phyloP scores from a whole-genome alignment of 345 rosid species.

The Camelina laxa region DNA sequence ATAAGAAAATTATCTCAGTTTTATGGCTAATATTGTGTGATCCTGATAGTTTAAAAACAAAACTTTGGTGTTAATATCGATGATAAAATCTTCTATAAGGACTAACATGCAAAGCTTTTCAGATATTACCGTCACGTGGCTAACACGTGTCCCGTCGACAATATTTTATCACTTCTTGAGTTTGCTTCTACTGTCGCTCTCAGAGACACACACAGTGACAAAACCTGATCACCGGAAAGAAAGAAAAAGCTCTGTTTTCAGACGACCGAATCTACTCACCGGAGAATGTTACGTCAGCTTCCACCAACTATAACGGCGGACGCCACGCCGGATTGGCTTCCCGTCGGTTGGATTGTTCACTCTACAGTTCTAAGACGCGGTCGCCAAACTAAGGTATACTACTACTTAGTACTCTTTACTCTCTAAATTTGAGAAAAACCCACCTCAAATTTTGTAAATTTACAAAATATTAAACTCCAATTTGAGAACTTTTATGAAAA shows the following conservation, averaged over 20 bases:
- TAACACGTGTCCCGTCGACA: slow-evolving; percentile 1
- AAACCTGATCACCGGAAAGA: neutral
- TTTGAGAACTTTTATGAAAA: neutral
- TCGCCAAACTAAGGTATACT: slow-evolving; percentile 52
- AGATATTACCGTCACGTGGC: neutral
- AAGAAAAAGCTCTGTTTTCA: too few relatives aligned
- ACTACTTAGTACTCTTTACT: neutral
- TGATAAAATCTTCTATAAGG: neutral
- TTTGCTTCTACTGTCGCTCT: slow-evolving; percentile 24
- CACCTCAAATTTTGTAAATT: neutral
- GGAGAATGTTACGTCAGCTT: slow-evolving; percentile 43
- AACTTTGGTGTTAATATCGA: neutral
- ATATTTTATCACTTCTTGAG: neutral
- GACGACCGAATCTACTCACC: slow-evolving; percentile 1
- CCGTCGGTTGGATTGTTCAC: slow-evolving; percentile 56
- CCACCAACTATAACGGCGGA: slow-evolving; percentile 39
- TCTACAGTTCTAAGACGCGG: slow-evolving; percentile 52
- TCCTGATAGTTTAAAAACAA: neutral
- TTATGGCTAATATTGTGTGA: neutral
- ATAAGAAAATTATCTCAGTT: neutral
- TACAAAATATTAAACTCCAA: neutral
- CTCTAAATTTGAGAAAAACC: neutral
- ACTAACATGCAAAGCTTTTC: slow-evolving; percentile 7
- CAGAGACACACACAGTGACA: slow-evolving; percentile 1
- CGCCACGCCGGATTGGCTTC: slow-evolving; percentile 54